Conservation (phyloP, 176 grass and related monocot species). For the Aechmea fasciata region DNA sequence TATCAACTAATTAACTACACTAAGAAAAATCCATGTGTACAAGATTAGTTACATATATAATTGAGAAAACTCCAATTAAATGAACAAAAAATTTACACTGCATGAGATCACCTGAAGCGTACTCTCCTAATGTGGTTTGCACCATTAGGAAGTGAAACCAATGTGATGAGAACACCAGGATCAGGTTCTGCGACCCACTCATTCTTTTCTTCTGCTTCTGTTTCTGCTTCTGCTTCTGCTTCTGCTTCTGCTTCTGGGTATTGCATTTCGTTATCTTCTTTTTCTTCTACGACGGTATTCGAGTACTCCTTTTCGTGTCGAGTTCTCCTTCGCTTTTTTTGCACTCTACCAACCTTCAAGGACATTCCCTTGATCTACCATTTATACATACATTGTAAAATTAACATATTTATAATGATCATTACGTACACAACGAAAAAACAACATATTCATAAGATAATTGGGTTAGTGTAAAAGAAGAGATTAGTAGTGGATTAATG, state of each 20-base stretch:
- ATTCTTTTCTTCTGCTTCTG: not conserved
- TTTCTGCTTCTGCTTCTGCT: not conserved
- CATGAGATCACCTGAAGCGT: constrained; percentile 15
- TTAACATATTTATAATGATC: not conserved
- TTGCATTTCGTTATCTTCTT: not conserved
- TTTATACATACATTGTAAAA: not conserved
- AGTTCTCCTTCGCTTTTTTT: no score
- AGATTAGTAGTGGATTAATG: not conserved
- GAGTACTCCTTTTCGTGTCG: not conserved
- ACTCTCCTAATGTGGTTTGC: constrained; percentile 10
- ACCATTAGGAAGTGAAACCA: constrained; percentile 1
- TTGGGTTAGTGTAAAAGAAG: no score
- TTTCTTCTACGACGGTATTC: not conserved
- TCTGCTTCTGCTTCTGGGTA: not conserved
- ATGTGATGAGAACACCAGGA: constrained; percentile 4
- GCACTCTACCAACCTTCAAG: not conserved
- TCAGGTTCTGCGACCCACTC: constrained; percentile 23
- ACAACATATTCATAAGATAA: no score
- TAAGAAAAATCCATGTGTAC: no score
- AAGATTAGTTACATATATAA: not conserved
- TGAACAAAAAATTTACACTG: not conserved
- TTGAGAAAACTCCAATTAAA: not conserved
- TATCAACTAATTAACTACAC: no score
- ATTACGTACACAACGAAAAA: not conserved
- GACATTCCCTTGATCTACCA: constrained; percentile 6